Conservation (phyloP, 1,284 basidiomycete species). For the Fomes fomentarius region DNA sequence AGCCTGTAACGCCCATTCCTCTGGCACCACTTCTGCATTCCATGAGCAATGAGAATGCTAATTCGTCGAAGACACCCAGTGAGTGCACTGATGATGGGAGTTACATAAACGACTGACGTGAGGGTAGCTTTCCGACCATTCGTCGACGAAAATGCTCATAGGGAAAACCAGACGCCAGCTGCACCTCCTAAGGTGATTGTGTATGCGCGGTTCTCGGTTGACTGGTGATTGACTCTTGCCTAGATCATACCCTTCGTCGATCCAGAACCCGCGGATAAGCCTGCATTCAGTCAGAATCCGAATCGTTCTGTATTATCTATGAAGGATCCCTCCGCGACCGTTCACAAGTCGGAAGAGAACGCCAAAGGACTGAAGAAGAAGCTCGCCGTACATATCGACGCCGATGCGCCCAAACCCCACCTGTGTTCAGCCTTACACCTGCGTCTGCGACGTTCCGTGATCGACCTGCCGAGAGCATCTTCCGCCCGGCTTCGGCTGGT, state of each 20-base stretch:
- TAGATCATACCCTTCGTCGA: conserved; percentile 38
- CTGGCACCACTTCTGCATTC: conserved; percentile 28
- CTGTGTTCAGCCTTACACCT: conserved; percentile 63
- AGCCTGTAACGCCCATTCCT: conserved; percentile 44
- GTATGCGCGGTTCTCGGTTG: neutral
- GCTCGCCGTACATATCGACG: conserved; percentile 17
- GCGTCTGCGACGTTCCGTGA: conserved; percentile 47
- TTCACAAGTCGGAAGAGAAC: conserved; percentile 31
- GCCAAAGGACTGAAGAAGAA: conserved; percentile 31
- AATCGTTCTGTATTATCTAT: conserved; percentile 41
- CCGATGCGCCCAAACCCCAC: conserved; percentile 20
- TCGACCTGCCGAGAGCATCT: conserved; percentile 36
- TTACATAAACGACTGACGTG: neutral
- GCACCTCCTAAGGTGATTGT: conserved; percentile 45
- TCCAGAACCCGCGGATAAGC: conserved; percentile 28
- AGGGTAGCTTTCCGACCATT: conserved; percentile 41
- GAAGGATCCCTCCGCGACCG: conserved; percentile 35
- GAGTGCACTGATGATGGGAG: conserved; percentile 12
- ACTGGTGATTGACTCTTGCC: neutral
- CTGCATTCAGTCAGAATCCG: conserved; percentile 32
- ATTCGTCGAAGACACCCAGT: conserved; percentile 41
- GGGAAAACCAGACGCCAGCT: conserved; percentile 50
- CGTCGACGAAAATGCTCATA: conserved; percentile 60
- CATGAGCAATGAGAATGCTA: conserved; percentile 36
- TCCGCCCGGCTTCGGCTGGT: conserved; percentile 17